Evolutionary conservation across 2,329 filamentous ascomycete species (phyloP).

Genomic region (Fusarium sarcochroum): DNA sequence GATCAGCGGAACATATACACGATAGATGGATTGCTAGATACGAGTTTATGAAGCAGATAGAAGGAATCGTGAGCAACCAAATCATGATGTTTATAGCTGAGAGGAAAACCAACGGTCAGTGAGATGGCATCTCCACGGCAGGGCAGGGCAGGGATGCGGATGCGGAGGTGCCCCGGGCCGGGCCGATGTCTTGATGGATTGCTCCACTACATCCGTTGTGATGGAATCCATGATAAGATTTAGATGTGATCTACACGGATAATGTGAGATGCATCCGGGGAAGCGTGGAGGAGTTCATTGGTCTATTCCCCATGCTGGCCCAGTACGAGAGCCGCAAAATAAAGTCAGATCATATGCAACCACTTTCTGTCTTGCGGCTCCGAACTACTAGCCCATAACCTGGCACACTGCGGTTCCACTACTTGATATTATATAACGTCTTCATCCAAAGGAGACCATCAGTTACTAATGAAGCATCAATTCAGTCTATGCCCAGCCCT

Average conservation of each 20-base stretch:
- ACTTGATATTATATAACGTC: too few relatives aligned
- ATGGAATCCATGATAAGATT: background rate
- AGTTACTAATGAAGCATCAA: too few relatives aligned
- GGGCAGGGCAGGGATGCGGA: background rate
- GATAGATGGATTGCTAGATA: constrained; percentile 44
- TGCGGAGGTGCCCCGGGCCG: constrained; percentile 6
- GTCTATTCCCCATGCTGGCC: background rate
- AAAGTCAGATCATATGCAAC: constrained; percentile 14
- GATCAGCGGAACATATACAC: constrained; percentile 67
- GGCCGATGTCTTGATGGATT: constrained; percentile 7
- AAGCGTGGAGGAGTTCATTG: constrained; percentile 7
- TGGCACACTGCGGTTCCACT: background rate
- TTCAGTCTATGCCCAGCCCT: too few relatives aligned
- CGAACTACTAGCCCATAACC: background rate
- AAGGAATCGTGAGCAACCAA: background rate
- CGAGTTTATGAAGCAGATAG: background rate
- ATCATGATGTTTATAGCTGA: background rate
- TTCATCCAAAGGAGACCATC: too few relatives aligned
- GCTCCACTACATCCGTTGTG: constrained; percentile 10
- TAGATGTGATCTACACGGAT: constrained; percentile 12
- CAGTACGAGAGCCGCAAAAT: background rate
- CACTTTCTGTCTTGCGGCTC: background rate
- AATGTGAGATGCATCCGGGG: constrained; percentile 11
- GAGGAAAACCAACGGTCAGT: background rate
- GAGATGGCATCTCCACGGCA: background rate